Conservation (phyloP, 108 stramenopile genomes). For the Phaeodactylum tricornutum region DNA sequence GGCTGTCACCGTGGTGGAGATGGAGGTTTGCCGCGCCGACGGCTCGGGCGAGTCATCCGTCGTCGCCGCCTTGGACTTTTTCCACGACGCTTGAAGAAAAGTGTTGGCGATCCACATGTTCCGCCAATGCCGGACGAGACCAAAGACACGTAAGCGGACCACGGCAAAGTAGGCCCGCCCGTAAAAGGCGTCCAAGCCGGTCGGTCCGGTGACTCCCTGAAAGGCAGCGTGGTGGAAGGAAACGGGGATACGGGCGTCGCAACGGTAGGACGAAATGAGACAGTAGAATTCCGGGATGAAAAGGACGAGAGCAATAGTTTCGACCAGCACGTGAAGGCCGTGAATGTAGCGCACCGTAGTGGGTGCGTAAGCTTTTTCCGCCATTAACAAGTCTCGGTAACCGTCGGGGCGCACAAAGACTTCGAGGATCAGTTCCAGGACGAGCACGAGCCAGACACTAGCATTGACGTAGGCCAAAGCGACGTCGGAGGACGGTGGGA, state of each 20-base stretch:
- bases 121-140: conserved; percentile 73
- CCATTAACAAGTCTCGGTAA: conserved; percentile 40
- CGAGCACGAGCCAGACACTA: conserved; percentile 53
- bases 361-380: conserved; percentile 67
- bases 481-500: conserved; percentile 28
- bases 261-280: conserved; percentile 20
- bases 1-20: too few relatives aligned
- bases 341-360: conserved; percentile 56
- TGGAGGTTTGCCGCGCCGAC: too few relatives aligned
- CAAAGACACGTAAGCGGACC: conserved; percentile 57
- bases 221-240: conserved; percentile 7
- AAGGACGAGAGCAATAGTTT: conserved; percentile 49
- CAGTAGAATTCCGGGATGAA: conserved; percentile 64
- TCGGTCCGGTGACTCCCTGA: conserved; percentile 1
- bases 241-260: conserved; percentile 13
- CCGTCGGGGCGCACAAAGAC: conserved; percentile 52
- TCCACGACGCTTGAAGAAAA: too few relatives aligned
- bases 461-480: conserved; percentile 28
- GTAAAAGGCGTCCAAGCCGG: conserved; percentile 10
- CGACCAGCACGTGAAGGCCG: conserved; percentile 50
- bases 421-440: conserved; percentile 67
- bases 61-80: too few relatives aligned
- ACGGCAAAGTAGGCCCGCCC: conserved; percentile 37
- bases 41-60: too few relatives aligned
- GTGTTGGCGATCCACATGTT: conserved; percentile 64